Evolutionary conservation across 2,329 filamentous ascomycete genomes (phyloP).

Genomic region (Moelleriella libera): DNA sequence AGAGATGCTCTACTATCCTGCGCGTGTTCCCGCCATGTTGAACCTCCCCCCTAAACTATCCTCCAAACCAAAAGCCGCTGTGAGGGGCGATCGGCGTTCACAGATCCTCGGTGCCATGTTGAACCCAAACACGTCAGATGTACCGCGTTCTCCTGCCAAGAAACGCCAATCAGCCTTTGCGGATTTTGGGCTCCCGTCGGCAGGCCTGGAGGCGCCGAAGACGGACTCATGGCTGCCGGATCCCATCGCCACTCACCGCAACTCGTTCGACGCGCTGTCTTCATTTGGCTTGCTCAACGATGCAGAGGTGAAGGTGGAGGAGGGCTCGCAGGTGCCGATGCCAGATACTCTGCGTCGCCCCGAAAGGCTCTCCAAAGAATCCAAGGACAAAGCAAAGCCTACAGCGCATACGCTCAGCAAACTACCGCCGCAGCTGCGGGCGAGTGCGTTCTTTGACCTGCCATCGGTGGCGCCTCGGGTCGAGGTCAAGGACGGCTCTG

Average conservation of each 20-base stretch:
- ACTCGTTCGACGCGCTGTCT: conserved; percentile 19
- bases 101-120: conserved; percentile 54
- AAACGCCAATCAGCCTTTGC: conserved; percentile 11
- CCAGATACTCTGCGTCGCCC: conserved; percentile 16
- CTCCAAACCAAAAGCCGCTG: conserved; percentile 48
- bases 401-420: conserved; percentile 14
- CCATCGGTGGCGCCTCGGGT: conserved; percentile 38
- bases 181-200: conserved; percentile 4
- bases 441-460: conserved; percentile 80
- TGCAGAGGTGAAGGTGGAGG: conserved; percentile 3
- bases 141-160: conserved; percentile 1
- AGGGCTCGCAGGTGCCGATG: not conserved
- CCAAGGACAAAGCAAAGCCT: conserved; percentile 18
- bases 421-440: conserved; percentile 72
- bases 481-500: conserved; percentile 61
- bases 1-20: conserved; percentile 88
- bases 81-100: conserved; percentile 57
- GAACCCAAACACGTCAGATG: conserved; percentile 8
- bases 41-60: conserved; percentile 84
- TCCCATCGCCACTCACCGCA: conserved; percentile 23
- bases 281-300: conserved; percentile 10
- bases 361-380: conserved; percentile 17
- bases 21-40: conserved; percentile 83
- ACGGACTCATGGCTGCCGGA: conserved; percentile 30
- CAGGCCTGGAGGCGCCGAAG: conserved; percentile 7